These are phyloP conservation scores for Paecilomyces sp. DNA, from an alignment of 2,329 filamentous ascomycete species.

Conservation along the genomic window DNA sequence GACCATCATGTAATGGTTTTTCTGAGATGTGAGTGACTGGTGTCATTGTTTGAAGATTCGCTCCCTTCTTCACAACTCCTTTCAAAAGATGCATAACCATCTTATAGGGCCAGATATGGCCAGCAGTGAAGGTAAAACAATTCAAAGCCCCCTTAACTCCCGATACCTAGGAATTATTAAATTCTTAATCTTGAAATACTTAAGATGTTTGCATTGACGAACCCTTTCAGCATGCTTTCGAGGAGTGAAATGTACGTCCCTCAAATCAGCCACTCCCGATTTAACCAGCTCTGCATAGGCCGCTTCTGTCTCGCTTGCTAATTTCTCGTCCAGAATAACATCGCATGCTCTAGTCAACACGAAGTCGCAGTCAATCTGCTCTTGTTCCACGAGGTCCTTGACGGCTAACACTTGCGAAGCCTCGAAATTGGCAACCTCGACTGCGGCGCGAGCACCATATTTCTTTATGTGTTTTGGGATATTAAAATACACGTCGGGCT, in stretches of 20 bases:
- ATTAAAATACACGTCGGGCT: conserved; percentile 37
- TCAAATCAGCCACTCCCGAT: conserved; percentile 17
- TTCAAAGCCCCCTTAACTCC: conserved; percentile 31
- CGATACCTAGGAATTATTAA: conserved; percentile 11
- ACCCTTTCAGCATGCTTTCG: conserved; percentile 23
- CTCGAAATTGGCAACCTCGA: conserved; percentile 37
- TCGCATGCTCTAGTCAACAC: conserved; percentile 36
- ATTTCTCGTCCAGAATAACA: conserved; percentile 30
- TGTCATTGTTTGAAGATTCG: conserved; percentile 50
- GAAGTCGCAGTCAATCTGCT: conserved; percentile 41
- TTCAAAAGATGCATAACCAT: conserved; percentile 67
- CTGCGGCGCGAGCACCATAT: conserved; percentile 28
- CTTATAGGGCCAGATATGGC: conserved; percentile 61
- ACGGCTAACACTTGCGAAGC: conserved; percentile 34
- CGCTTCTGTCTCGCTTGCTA: conserved; percentile 19
- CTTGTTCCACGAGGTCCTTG: conserved; percentile 33
- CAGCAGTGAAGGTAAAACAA: conserved; percentile 26
- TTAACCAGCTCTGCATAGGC: conserved; percentile 24
- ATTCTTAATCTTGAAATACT: background rate
- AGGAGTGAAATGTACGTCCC: conserved; percentile 22
- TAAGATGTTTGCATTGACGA: background rate
- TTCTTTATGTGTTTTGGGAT: conserved; percentile 30
- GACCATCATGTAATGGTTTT: conserved; percentile 12
- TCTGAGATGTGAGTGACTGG: conserved; percentile 29
- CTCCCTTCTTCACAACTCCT: conserved; percentile 31